Evolutionary conservation across 2,329 filamentous ascomycete genomes (phyloP), one percentile per base, ranked within the genome.

Genomic region (Aspergillus amoenus): DNA sequence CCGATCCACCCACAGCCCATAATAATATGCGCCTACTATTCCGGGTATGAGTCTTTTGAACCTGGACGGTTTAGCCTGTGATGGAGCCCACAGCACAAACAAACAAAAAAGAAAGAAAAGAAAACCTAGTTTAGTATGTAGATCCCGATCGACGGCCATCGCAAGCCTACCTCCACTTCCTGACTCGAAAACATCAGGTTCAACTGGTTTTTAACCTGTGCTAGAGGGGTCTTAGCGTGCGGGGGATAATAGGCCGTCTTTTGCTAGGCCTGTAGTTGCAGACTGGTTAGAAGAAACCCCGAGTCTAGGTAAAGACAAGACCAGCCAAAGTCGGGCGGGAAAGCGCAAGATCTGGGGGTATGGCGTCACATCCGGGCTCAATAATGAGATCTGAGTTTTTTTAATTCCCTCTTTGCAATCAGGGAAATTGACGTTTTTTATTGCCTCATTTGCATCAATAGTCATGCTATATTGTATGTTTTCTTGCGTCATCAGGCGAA

Each of bases 401-500:
- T 30, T 6, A 30, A 11, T 30, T 30, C 27, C 27, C 9, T 30
- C 27, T 30, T 30, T 11, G 9, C 8, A 30, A 9, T 30, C 8
- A 15, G n/a, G 30, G 30, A 17, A 45, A 13, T 7, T 34, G 41
- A 44, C 41, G 49, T 44, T 37, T 17, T 32, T 11, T 32, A 44
- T 52, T 37, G 49, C 21, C 49, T 52, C 40, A 44, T 44, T 24
- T 8, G 27, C 30, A 24, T 53, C 41, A 45, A 18, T 15, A 39
- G 30, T 45, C 24, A 52, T 45, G 40, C 30, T 37, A 52, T 32
- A 11, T 27, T 34, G 18, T 24, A 21, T 46, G 22, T 18, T 32
- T 30, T 45, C 41, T 46, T 53, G 51, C 51, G 42, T 53, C 51
- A 53, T 46, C n/a, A 15, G 17, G 30, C 37, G 30, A 37, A 48